Percentiles rank a stretch among this genome's conserved stretches.
These are phyloP conservation scores for Byssothecium circinans DNA, from an alignment of 2,329 filamentous ascomycete species.

Conservation along the genomic window DNA sequence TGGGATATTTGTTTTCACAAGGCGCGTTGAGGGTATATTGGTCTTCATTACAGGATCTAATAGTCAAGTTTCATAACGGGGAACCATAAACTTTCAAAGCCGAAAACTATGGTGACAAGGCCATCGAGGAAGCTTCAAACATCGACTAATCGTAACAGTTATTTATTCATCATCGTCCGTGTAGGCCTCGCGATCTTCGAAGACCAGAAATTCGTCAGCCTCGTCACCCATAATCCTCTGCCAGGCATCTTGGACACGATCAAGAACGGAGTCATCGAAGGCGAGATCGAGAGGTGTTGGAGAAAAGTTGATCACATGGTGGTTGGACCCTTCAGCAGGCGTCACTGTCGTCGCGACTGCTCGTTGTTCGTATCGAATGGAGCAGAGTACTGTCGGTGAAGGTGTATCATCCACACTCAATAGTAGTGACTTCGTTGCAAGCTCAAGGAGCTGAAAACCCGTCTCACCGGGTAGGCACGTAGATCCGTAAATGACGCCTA, in stretches of 20 bases:
- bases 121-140: too few species aligned
- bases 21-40: too few species aligned
- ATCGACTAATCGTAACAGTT: neutral
- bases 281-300: constrained; percentile 65
- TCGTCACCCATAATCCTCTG: constrained; percentile 59
- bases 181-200: constrained; percentile 73
- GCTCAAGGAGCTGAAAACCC: constrained; percentile 42
- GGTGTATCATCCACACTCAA: constrained; percentile 37
- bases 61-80: too few species aligned
- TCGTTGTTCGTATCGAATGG: constrained; percentile 55
- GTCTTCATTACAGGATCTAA: too few species aligned
- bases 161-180: constrained; percentile 48
- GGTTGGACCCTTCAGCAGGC: constrained; percentile 38
- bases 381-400: constrained; percentile 53
- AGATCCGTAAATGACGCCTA: constrained; percentile 63
- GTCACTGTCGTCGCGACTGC: constrained; percentile 17
- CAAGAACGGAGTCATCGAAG: constrained; percentile 71
- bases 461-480: constrained; percentile 43
- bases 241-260: constrained; percentile 72
- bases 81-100: too few species aligned
- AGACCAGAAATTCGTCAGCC: constrained; percentile 69
- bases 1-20: too few species aligned
- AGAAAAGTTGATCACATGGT: constrained; percentile 59
- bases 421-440: constrained; percentile 50
- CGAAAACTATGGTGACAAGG: too few species aligned